These are phyloP conservation scores for Populus simonii DNA, from an alignment of 345 rosid genomes.

Conservation along the genomic window DNA sequence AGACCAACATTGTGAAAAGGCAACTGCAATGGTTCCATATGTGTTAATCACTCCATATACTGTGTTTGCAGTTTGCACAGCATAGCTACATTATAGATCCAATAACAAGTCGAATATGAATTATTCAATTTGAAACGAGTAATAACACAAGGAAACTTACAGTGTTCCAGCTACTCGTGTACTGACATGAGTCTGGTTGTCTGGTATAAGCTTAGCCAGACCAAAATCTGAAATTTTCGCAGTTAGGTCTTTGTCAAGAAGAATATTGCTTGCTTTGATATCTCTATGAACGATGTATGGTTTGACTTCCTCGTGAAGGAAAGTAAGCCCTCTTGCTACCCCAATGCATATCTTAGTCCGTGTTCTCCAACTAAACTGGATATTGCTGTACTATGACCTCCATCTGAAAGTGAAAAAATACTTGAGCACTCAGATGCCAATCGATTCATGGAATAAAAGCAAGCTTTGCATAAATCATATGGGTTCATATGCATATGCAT, in stretches of 20 bases:
- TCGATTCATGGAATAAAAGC: neutral
- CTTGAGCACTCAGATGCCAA: slow-evolving; percentile 8
- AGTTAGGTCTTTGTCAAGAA: slow-evolving; percentile 67
- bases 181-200: slow-evolving; percentile 82
- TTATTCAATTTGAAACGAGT: neutral
- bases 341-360: slow-evolving; percentile 71
- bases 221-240: slow-evolving; percentile 97
- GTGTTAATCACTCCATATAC: neutral
- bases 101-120: neutral
- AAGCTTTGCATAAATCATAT: neutral
- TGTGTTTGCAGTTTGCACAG: neutral
- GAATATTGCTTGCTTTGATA: slow-evolving; percentile 95
- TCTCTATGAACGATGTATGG: slow-evolving; percentile 89
- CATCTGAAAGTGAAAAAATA: slow-evolving; percentile 29
- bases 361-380: slow-evolving; percentile 75
- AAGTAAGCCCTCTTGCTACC: slow-evolving; percentile 79
- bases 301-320: slow-evolving; percentile 77
- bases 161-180: slow-evolving; percentile 86
- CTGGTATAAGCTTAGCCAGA: slow-evolving; percentile 86
- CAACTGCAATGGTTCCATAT: neutral
- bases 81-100: neutral
- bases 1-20: neutral
- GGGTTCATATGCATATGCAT: neutral
- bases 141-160: neutral
- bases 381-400: slow-evolving; percentile 47